Base-by-base conservation (phyloP, 768 basidiomycete species). In the Lactarius tabidus region DNA sequence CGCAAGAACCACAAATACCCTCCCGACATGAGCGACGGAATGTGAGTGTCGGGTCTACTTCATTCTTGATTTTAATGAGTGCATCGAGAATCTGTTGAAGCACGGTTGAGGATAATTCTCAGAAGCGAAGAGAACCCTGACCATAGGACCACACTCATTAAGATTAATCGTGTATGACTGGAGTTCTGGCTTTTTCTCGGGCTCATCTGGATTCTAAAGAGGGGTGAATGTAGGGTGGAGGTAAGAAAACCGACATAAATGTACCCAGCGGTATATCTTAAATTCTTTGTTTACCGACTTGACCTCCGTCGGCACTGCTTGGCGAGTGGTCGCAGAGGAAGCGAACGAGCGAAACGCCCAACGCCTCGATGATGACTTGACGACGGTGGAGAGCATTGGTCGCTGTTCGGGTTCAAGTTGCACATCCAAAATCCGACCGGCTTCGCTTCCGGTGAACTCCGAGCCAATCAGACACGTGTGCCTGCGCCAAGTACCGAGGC, bases 61-160 rank as follows among this genome's bases (percentile, higher is more conserved):
- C 96, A 77, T 97, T 98, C 86, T 99, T 99, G 75, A 99, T 98
- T 80, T 98, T 98, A 79, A 98, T 97, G 71, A 95, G 86, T 2
- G 92, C 93, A 71, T 96, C 93, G 62, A 95, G 87, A 60, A 95
- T 77, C 88, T 88, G 63, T 41, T 35, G 35, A 43, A 15, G 43
- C 12, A 14, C 33, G 48, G 48, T 55, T 51, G 20, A 59, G 18
- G 43, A 29, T 48, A 59, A 10, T 18, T 28, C 1, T 29, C 26
- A n/a, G 28, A 26, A 15, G 36, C 35, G 68, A 60, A 51, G 58
- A 39, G 39, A 63, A 53, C 60, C 74, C 80, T 60, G 69, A 87
- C 88, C 96, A 98, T 98, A 64, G 96, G 96, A 15, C 96, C 96
- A 31, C 90, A 93, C 77, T 94, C 89, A 79, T 92, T 91, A 60